Conservation (phyloP, 2,329 filamentous ascomycete species). For the Colletotrichum sp. region DNA sequence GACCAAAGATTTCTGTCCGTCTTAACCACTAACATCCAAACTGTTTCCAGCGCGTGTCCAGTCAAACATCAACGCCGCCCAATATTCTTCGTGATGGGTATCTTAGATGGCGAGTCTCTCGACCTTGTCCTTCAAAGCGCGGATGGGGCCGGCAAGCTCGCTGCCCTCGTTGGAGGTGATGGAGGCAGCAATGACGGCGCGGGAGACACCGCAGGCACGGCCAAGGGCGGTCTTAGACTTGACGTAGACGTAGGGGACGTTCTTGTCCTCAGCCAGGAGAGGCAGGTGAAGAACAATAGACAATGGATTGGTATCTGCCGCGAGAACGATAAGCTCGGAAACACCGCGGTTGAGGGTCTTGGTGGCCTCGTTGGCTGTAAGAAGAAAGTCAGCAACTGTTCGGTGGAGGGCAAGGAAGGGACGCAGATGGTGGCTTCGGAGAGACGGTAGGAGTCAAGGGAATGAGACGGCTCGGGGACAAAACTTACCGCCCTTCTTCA, state of each 20-base stretch:
- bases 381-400: not conserved
- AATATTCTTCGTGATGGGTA: conserved; percentile 1
- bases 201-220: conserved; percentile 86
- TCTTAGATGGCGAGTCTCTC: conserved; percentile 91
- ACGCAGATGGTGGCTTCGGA: not conserved
- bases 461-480: not conserved
- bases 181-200: conserved; percentile 83
- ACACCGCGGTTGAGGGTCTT: conserved; percentile 93
- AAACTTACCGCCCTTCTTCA: conserved; percentile 84
- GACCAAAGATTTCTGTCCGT: not conserved
- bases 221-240: conserved; percentile 81
- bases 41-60: not conserved
- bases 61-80: not conserved
- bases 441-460: not conserved
- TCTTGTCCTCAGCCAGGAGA: conserved; percentile 84
- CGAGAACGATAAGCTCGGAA: conserved; percentile 80
- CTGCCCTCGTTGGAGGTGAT: conserved; percentile 94
- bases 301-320: conserved; percentile 88
- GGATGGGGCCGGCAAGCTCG: conserved; percentile 87
- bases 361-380: conserved; percentile 54
- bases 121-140: conserved; percentile 90
- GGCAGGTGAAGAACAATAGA: conserved; percentile 89
- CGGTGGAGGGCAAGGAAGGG: conserved; percentile 45
- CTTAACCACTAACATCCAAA: not conserved
- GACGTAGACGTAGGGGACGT: conserved; percentile 66